Evolutionary conservation across 164 flowering plant genomes (phyloP), one percentile per base, ranked within the genome.

Genomic region (Echeveria elegans): DNA sequence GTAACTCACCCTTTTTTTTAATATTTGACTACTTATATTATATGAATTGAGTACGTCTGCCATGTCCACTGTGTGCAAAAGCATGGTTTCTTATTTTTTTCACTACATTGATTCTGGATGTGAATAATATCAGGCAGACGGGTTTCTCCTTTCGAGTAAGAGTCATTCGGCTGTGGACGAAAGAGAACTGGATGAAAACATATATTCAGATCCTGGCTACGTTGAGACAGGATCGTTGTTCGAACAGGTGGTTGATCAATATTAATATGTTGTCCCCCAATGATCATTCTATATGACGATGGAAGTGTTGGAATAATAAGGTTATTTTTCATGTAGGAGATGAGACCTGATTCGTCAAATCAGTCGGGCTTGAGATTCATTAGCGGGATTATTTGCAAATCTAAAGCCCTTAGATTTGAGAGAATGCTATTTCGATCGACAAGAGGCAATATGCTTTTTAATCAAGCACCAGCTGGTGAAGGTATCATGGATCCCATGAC

Each of bases 361-460:
- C 84, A 85, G 69, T 86, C 89, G 65, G 87, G 85, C 62, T 76
- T 92, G 74, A 96, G 97, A 29, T 89, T 71, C 74, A 63, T 88
- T 19, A 80, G 82, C 70, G 97, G 97, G 34, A 89, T 92, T 70
- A 86, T 92, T 69, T 85, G 88, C 1, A 84, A 85, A 73, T 90
- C 80, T 34, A 92, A 89, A 70, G 76, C 88, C 15, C 78, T 88
- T 83, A 86, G 90, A 41, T 92, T 92, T 78, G 96, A 92, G 75
- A 89, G 94, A 78, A 89, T 88, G 61, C 29, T 92, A 41, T 92
- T 89, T 75, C 94, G 94, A 74, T 90, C 97, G 21, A 92, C 97
- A 28, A 80, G 97, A 83, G 96, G 97, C 58, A 92, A 92, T 73
- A 80, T 92, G 76, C 85, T 74, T 73, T 70, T 92, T 68, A 89